A percentile compares a stretch with the other conserved stretches of the same genome.
Evolutionary conservation across 305 asterid species (phyloP).

Genomic region (Striga hermonthica): DNA sequence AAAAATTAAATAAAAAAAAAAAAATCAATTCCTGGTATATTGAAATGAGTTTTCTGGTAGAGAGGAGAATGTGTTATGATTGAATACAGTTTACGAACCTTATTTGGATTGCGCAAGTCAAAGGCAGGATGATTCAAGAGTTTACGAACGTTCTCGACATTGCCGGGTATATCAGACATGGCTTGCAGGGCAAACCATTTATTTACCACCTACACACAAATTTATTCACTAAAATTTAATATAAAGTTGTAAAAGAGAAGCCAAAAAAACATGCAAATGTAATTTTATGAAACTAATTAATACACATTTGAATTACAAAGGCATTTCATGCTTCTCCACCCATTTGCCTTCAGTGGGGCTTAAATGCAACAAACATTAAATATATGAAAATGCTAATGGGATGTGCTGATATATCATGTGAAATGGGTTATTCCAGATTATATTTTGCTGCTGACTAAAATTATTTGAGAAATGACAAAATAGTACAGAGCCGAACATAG

Average conservation of each 20-base stretch:
- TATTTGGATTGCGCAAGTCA: constrained; percentile 88
- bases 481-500: constrained; percentile 20
- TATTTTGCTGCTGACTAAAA: constrained; percentile 9
- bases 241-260: too few species aligned
- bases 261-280: too few species aligned
- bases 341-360: too few species aligned
- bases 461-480: constrained; percentile 5
- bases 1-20: too few species aligned
- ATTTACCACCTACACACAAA: constrained; percentile 61
- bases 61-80: background rate
- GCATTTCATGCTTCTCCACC: too few species aligned
- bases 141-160: constrained; percentile 79
- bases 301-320: too few species aligned
- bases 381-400: too few species aligned
- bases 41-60: background rate
- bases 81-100: constrained; percentile 43
- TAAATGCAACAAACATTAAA: too few species aligned
- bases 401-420: too few species aligned
- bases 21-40: constrained; percentile 5
- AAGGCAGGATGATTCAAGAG: constrained; percentile 79
- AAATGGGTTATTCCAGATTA: too few species aligned
- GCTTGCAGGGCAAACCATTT: constrained; percentile 95
- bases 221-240: too few species aligned
- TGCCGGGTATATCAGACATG: constrained; percentile 70
- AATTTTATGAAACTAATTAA: too few species aligned